These are phyloP conservation scores for Aspergillus amoenus DNA, from an alignment of 2,329 filamentous ascomycete genomes.

Conservation along the genomic window DNA sequence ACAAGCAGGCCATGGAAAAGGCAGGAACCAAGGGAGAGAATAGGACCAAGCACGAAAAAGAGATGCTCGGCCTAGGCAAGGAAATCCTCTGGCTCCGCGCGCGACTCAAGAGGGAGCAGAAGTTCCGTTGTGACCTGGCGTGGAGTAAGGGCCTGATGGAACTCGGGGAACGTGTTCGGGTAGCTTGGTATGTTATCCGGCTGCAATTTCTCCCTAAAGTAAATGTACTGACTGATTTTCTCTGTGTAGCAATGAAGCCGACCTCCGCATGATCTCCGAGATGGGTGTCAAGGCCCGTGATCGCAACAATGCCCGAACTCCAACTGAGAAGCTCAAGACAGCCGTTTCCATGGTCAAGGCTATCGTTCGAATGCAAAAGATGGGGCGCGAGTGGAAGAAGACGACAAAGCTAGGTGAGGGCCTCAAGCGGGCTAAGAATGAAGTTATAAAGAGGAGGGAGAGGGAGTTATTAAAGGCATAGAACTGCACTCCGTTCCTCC, in stretches of 20 bases:
- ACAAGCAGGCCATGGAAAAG: slow-evolving; percentile 60
- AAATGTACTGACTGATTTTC: slow-evolving; percentile 26
- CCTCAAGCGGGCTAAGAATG: slow-evolving; percentile 43
- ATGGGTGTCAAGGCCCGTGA: slow-evolving; percentile 66
- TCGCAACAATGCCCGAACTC: slow-evolving; percentile 29
- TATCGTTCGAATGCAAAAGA: slow-evolving; percentile 45
- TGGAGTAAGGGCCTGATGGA: slow-evolving; percentile 87
- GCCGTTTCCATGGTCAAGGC: slow-evolving; percentile 46
- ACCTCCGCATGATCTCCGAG: slow-evolving; percentile 78
- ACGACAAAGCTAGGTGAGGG: slow-evolving; percentile 45
- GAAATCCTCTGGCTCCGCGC: slow-evolving; percentile 91
- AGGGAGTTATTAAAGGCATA: slow-evolving; percentile 19
- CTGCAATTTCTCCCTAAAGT: background rate
- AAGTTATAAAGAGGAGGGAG: slow-evolving; percentile 40
- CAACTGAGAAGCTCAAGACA: slow-evolving; percentile 43
- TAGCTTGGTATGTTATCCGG: slow-evolving; percentile 71
- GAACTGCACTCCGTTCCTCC: background rate
- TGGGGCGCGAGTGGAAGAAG: slow-evolving; percentile 46
- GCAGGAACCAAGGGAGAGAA: slow-evolving; percentile 41
- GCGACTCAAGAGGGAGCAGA: slow-evolving; percentile 74
- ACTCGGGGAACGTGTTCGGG: slow-evolving; percentile 64
- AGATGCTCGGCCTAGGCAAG: slow-evolving; percentile 77
- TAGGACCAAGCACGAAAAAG: slow-evolving; percentile 54
- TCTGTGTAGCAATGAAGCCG: slow-evolving; percentile 76
- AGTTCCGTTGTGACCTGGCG: slow-evolving; percentile 74